These are phyloP conservation scores for Daldinia grandis DNA, from an alignment of 495 filamentous ascomycete genomes.

Conservation along the genomic window DNA sequence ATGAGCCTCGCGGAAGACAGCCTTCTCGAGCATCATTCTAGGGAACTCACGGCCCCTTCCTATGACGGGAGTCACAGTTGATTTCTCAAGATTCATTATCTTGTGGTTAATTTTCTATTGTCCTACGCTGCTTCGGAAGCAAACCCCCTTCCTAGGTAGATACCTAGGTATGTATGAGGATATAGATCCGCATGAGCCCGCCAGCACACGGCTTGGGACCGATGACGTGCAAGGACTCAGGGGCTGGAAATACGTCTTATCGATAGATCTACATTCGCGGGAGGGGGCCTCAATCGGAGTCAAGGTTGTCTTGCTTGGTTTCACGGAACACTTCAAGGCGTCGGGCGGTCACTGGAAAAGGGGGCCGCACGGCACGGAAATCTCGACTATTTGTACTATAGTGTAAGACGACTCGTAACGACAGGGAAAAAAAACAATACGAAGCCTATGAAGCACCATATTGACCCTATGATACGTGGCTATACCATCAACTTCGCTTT, in stretches of 20 bases:
- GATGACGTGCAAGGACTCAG: conserved; percentile 14
- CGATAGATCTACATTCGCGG: conserved; percentile 10
- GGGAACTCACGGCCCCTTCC: background rate
- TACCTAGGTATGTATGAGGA: conserved; percentile 12
- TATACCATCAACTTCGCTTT: background rate
- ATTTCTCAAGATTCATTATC: conserved; percentile 1
- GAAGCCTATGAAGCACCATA: background rate
- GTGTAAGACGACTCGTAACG: conserved; percentile 27
- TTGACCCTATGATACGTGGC: background rate
- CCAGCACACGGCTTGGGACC: conserved; percentile 5
- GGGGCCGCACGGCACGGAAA: conserved; percentile 29
- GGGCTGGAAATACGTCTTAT: conserved; percentile 7
- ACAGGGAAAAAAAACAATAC: conserved; percentile 7
- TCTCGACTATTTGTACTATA: conserved; percentile 44
- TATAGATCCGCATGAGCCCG: conserved; percentile 1
- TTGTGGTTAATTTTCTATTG: conserved; percentile 23
- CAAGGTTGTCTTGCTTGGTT: conserved; percentile 32
- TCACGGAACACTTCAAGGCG: conserved; percentile 23
- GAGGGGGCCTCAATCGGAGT: conserved; percentile 27
- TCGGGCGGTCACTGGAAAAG: conserved; percentile 28
- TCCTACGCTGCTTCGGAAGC: conserved; percentile 23
- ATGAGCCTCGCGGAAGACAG: background rate
- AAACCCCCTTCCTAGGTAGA: conserved; percentile 14
- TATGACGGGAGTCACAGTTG: background rate
- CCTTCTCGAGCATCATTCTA: conserved; percentile 21